Evolutionary conservation across 163 green algal genomes (phyloP), one percentile per base, ranked within the genome.

Genomic region (Scenedesmus sp.): DNA sequence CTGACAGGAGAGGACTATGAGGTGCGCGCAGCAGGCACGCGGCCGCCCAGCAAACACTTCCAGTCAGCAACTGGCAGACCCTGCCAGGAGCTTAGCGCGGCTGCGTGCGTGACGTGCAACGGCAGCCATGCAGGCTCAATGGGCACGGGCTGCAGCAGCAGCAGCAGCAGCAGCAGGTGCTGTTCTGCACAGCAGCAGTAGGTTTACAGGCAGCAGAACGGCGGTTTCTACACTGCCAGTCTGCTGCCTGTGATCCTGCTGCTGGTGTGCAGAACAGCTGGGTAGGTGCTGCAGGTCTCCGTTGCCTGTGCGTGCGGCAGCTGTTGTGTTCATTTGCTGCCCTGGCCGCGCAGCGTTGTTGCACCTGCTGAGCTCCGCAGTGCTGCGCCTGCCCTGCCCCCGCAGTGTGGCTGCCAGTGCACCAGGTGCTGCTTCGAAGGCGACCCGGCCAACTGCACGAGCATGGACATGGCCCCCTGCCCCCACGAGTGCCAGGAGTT

Each of bases 321-420:
- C 65, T 59, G 68, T 26, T n/a, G 80, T 46, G 0, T 30, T 30
- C 10, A 73, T 3, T 61, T 61, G 51, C 51, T 61, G 51, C 51
- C 46, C 10, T 16, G 7, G 46, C 46, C 10, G 46, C 46, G 46
- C 7, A 53, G 46, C 7, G 46, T 53, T 53, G 46, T 53, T 53
- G 6, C 46, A 53, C 46, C 9, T 61, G 51, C 51, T 61, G 20
- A 22, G 56, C 56, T 70, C 20, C 30, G 0, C 1, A 33, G 1
- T 70, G 1, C 15, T 78, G 9, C 2, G 16, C 16, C 35, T 91
- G 80, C 56, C 20, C 9, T 92, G 72, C 83, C 24, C 24, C 46
- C 53, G 86, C 93, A 95, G 93, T 98, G 96, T 92, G 96, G 96
- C n/a, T 98, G 96, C 92, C 81, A 94, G 84, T 97, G 96, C 93